Conservation (phyloP, 2,329 filamentous ascomycete species). For the Nigrospora osmanthi region DNA sequence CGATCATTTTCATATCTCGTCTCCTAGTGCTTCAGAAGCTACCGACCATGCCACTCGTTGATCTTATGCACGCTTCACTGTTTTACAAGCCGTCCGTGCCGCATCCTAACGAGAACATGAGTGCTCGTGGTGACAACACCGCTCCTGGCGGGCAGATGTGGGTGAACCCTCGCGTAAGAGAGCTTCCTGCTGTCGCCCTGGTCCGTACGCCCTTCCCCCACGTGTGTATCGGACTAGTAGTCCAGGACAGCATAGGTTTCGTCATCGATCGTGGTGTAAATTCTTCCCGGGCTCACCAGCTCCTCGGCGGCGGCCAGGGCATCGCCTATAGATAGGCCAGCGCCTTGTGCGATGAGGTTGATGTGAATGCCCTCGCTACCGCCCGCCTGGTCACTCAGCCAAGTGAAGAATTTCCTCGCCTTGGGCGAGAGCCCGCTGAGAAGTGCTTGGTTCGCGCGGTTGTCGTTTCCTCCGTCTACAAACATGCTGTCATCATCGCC, state of each 20-base stretch:
- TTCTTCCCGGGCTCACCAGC: slow-evolving; percentile 61
- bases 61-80: neutral
- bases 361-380: slow-evolving; percentile 79
- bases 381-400: slow-evolving; percentile 58
- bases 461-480: slow-evolving; percentile 37
- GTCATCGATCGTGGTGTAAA: slow-evolving; percentile 90
- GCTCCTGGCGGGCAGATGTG: too few relatives aligned
- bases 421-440: slow-evolving; percentile 40
- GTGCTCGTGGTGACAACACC: too few relatives aligned
- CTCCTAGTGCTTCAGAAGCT: neutral
- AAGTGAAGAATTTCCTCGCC: slow-evolving; percentile 65
- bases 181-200: neutral
- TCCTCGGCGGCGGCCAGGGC: slow-evolving; percentile 77
- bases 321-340: slow-evolving; percentile 60
- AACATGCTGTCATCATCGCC: slow-evolving; percentile 45
- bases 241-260: slow-evolving; percentile 85
- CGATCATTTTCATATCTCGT: slow-evolving; percentile 10
- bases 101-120: too few relatives aligned
- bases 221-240: slow-evolving; percentile 11
- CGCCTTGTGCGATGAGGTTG: slow-evolving; percentile 62
- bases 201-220: neutral
- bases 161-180: too few relatives aligned
- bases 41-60: slow-evolving; percentile 11
- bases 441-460: slow-evolving; percentile 26
- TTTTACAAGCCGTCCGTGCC: too few relatives aligned